Base-by-base conservation (phyloP, 1,284 basidiomycete genomes). In the Mycosarcoma mackinlayi region DNA sequence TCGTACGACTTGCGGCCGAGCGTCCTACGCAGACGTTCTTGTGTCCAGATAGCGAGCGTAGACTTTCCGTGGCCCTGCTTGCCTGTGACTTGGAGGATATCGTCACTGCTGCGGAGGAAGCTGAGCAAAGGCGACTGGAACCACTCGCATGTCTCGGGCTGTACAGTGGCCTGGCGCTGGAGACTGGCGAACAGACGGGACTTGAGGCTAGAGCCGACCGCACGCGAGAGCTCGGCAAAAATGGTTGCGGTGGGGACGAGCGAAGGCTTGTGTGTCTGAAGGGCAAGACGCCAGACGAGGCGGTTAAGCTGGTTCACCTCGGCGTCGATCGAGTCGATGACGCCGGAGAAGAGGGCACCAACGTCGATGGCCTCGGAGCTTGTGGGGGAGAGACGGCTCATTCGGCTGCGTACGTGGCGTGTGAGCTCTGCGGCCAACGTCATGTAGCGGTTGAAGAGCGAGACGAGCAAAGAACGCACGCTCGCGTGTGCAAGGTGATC, bases 161-260 rank as follows among this genome's bases (percentile, higher is more conserved):
- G 19, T 3, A 46, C 44, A 19, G 44, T 34, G 14, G 44, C 44
- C 14, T 46, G 44, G 5, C 44, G 44, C 6, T 46, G 19, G n/a
- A 46, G 30, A 9, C 19, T 46, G 19, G 44, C 44, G 8, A 46
- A 46, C 19, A 46, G 74, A 42, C 19, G 45, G 10, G 18, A 21
- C 23, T 16, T 49, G 16, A 42, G 60, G 64, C 46, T 72, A 61
- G 21, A 73, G 57, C 67, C 49, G 72, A 25, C 73, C 73, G 27
- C 61, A 16, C 39, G 23, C 39, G 23, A 24, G 23, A 41, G 39
- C 14, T 41, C 13, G 39, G 23, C 25, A n/a, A 41, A 24, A 24
- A 41, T 41, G 39, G 11, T 27, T 11, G 25, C 23, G 13, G 39
- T 25, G 23, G 39, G 25, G 8, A 41, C 39, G 23, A 27, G 23